Evolutionary conservation across 2,329 filamentous ascomycete genomes (phyloP), one percentile per base, ranked within the genome.

Genomic region (Xylariaceae sp.): DNA sequence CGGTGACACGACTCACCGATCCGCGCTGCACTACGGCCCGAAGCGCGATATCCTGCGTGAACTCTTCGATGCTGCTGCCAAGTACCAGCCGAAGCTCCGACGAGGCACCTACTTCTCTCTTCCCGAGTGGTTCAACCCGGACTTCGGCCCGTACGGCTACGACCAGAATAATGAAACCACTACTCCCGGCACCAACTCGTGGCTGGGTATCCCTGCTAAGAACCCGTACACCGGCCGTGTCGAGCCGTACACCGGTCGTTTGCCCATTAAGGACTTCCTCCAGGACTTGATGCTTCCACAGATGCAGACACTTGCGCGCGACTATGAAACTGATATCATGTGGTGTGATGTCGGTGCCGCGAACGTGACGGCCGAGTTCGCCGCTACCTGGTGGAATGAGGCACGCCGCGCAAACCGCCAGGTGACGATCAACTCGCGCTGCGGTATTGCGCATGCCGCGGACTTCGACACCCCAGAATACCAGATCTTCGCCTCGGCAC

Each of bases 391-490:
- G 77, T 79, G 73, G 69, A 77, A 76, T 65, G 63, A 65, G 53
- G 73, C 75, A 6, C 69, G 71, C 4, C 61, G 64, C 0, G 62
- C 76, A 17, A 74, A 76, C 49, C 74, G 77, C 0, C 77, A 84
- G 65, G 81, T 84, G 1, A 71, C 77, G 1, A 79, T 84, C 65
- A 84, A 86, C 71, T 76, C 76, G 51, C 79, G 83, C 6, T 86
- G 83, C 68, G 83, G 83, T 2, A 69, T 82, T 0, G 73, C 79
- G 0, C 76, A 77, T 50, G 72, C 72, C 10, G 82, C 67, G 3
- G 70, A 86, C 71, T 86, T 84, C 64, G 82, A 85, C 67, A 86
- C 82, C 1, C 83, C 83, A 0, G 83, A 86, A 67, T 86, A 85
- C 66, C 72, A 74, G 34, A 75, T 74, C 6, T 83, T 80, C 66